Evolutionary conservation across 768 basidiomycete species (phyloP).

Genomic region (Hydnomerulius pinastri): DNA sequence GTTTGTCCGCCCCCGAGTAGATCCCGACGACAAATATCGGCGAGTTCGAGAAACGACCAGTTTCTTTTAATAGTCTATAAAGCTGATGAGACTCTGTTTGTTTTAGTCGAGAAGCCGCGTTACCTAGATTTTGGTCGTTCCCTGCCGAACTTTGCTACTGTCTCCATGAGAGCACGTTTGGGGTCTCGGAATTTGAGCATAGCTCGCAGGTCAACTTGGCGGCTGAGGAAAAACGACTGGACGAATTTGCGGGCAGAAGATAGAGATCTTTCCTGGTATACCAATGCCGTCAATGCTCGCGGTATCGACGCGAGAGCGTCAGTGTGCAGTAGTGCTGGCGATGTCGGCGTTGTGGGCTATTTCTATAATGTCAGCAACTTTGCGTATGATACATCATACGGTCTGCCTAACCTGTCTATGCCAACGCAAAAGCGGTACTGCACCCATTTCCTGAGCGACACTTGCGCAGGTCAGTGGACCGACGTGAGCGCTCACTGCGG

Average conservation of each 20-base stretch:
- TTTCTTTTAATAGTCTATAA: constrained; percentile 82
- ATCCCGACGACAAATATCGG: constrained; percentile 97
- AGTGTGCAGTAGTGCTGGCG: constrained; percentile 63
- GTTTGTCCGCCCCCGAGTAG: constrained; percentile 77
- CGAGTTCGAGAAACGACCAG: constrained; percentile 86
- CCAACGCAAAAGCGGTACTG: constrained; percentile 77
- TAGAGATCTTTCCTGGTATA: constrained; percentile 88
- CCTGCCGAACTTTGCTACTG: constrained; percentile 67
- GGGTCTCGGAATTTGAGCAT: constrained; percentile 86
- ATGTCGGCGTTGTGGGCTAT: constrained; percentile 51
- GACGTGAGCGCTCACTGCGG: constrained; percentile 89
- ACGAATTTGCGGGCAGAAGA: constrained; percentile 85
- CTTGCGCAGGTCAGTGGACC: constrained; percentile 81
- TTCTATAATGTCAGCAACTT: not conserved
- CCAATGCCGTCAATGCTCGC: constrained; percentile 81
- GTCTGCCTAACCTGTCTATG: constrained; percentile 58
- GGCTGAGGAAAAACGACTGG: constrained; percentile 84
- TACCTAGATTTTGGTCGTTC: constrained; percentile 73
- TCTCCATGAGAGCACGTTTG: constrained; percentile 72
- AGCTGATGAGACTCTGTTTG: not conserved
- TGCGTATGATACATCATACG: not conserved
- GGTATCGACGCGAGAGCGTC: constrained; percentile 90
- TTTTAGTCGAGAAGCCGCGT: not conserved
- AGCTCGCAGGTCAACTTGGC: constrained; percentile 76
- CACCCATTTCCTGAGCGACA: constrained; percentile 87